Evolutionary conservation across 495 filamentous ascomycete genomes (phyloP).

Genomic region (Daldinia concentrica): DNA sequence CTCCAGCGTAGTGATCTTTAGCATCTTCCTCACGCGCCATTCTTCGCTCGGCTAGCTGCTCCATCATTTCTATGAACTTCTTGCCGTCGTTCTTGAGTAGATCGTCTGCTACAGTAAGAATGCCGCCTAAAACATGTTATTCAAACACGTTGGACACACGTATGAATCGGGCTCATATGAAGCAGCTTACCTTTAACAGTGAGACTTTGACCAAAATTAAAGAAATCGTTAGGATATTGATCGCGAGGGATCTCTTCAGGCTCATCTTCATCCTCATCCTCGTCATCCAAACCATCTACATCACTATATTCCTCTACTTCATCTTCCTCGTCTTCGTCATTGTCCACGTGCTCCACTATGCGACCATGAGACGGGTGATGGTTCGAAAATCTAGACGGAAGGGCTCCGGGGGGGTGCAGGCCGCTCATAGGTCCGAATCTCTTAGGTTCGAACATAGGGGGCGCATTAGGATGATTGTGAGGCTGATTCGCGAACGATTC

Average conservation of each 20-base stretch:
- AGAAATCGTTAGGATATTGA: constrained; percentile 81
- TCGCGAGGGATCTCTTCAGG: constrained; percentile 67
- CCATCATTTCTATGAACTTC: constrained; percentile 99
- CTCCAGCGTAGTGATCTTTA: constrained; percentile 69
- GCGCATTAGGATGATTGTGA: constrained; percentile 63
- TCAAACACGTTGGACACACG: constrained; percentile 43
- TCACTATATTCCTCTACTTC: constrained; percentile 62
- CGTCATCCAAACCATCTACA: constrained; percentile 69
- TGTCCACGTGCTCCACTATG: constrained; percentile 67
- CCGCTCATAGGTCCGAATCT: constrained; percentile 65
- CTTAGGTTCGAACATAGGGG: constrained; percentile 72
- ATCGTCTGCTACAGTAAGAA: constrained; percentile 98
- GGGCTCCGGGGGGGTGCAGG: constrained; percentile 56
- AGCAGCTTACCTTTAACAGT: constrained; percentile 87
- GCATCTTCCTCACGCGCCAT: constrained; percentile 97
- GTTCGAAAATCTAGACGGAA: constrained; percentile 57
- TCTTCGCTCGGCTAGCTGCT: constrained; percentile 94
- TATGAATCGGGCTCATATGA: constrained; percentile 41
- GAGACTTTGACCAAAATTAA: constrained; percentile 96
- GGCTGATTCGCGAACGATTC: constrained; percentile 96
- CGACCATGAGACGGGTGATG: constrained; percentile 62
- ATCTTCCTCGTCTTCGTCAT: constrained; percentile 75
- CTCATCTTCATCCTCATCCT: constrained; percentile 69
- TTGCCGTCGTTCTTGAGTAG: constrained; percentile 98
- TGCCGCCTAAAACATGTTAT: constrained; percentile 75